Conservation (phyloP, 352 stramenopile species). For the Phytophthora colocasiae region DNA sequence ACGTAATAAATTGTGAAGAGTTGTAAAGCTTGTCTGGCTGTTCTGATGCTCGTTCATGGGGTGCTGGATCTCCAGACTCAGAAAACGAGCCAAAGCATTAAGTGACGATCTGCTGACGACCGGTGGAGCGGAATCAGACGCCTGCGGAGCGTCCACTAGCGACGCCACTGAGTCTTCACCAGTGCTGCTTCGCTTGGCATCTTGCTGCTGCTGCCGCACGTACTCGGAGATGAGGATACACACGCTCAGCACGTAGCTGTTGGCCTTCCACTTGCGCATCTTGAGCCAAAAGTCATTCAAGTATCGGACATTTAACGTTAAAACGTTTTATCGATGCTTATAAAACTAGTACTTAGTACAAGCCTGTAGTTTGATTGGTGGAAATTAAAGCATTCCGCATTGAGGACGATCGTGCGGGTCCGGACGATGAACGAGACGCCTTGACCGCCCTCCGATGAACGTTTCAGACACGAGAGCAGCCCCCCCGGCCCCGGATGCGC, state of each 20-base stretch:
- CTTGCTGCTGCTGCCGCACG: constrained; percentile 52
- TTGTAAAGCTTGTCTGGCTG: constrained; percentile 25
- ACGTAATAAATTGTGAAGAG: constrained; percentile 49
- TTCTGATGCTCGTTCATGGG: constrained; percentile 30
- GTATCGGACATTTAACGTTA: too few species aligned
- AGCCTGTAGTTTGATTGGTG: constrained; percentile 6
- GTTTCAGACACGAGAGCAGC: constrained; percentile 14
- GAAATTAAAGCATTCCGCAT: constrained; percentile 1
- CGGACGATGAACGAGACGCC: constrained; percentile 42
- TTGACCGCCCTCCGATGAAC: constrained; percentile 25
- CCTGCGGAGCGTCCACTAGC: constrained; percentile 17
- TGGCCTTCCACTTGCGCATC: constrained; percentile 50
- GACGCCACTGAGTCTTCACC: constrained; percentile 35
- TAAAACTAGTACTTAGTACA: too few species aligned
- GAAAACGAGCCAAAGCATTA: constrained; percentile 58
- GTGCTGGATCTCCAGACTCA: constrained; percentile 63
- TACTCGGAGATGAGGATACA: constrained; percentile 57
- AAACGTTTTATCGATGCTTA: too few species aligned
- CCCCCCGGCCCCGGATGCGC: constrained; percentile 1
- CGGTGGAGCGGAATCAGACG: constrained; percentile 1
- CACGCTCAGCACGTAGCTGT: constrained; percentile 60
- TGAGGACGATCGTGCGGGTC: background rate
- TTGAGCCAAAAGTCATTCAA: too few species aligned
- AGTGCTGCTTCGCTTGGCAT: constrained; percentile 21
- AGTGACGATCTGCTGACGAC: constrained; percentile 45